Conservation (phyloP, 2,329 filamentous ascomycete genomes). For the Chalaropsis ovoidea region DNA sequence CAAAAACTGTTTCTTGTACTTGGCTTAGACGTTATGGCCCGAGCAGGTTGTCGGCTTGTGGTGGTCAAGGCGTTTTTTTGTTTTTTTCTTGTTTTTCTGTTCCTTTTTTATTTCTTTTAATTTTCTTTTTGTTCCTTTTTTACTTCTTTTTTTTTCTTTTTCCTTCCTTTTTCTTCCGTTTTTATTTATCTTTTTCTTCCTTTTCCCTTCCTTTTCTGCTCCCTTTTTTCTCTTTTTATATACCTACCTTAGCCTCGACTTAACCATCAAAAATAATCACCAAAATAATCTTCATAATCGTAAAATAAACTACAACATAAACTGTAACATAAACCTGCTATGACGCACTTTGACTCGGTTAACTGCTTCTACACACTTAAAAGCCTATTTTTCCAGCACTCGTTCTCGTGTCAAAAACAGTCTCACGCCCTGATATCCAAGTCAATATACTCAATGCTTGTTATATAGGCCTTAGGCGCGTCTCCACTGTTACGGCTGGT, state of each 20-base stretch:
- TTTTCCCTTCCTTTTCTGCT: neutral
- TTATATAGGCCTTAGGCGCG: too few species aligned
- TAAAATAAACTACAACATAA: neutral
- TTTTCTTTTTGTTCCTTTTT: neutral
- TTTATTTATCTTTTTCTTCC: too few species aligned
- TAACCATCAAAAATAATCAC: too few species aligned
- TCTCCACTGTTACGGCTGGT: too few species aligned
- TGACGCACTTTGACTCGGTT: conserved; percentile 13
- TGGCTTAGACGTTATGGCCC: neutral
- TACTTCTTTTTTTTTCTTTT: neutral
- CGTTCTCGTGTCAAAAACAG: neutral
- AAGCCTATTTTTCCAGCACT: neutral
- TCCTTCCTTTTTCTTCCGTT: too few species aligned
- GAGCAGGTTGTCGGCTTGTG: neutral
- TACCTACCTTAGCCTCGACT: neutral
- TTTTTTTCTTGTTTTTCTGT: neutral
- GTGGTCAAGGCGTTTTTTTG: neutral
- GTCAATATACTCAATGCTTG: too few species aligned
- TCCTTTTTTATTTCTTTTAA: neutral
- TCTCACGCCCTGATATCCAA: neutral
- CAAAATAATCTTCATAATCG: neutral
- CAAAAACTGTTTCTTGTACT: too few species aligned
- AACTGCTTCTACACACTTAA: neutral
- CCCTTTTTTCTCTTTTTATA: neutral
- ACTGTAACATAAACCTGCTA: neutral